Conservation (phyloP, 169 alveolate genomes). For the Eimeria necatrix region DNA sequence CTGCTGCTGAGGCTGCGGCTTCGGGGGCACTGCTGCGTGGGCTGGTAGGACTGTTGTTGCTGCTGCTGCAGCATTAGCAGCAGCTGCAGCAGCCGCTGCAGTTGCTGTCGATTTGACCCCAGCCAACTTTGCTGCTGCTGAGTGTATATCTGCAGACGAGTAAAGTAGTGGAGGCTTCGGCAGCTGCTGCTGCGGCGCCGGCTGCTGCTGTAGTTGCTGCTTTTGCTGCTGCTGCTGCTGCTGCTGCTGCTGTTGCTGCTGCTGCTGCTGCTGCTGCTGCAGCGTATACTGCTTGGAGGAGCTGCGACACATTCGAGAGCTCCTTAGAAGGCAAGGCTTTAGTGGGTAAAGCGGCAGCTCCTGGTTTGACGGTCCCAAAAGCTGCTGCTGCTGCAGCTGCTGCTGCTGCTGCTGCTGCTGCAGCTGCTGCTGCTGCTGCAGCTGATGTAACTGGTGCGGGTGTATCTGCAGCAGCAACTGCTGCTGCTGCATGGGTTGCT, state of each 20-base stretch:
- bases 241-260: not conserved
- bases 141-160: not conserved
- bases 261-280: slow-evolving; percentile 38
- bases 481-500: not conserved
- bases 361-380: not conserved
- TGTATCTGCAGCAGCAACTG: not conserved
- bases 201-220: not conserved
- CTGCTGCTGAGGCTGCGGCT: too few relatives aligned
- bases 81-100: too few relatives aligned
- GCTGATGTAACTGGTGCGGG: not conserved
- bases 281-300: not conserved
- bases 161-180: not conserved
- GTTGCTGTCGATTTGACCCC: not conserved
- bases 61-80: too few relatives aligned
- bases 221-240: not conserved
- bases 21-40: too few relatives aligned
- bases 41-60: too few relatives aligned
- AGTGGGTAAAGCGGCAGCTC: slow-evolving; percentile 7
- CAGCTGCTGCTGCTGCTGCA: slow-evolving; percentile 34
- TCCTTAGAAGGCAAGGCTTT: slow-evolving; percentile 10
- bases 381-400: too few relatives aligned
- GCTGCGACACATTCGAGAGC: not conserved
- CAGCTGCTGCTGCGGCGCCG: slow-evolving; percentile 11
- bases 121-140: slow-evolving; percentile 1
- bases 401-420: slow-evolving; percentile 6